Conservation (phyloP, 176 grass and related monocot species). For the Oryza glumipatula region DNA sequence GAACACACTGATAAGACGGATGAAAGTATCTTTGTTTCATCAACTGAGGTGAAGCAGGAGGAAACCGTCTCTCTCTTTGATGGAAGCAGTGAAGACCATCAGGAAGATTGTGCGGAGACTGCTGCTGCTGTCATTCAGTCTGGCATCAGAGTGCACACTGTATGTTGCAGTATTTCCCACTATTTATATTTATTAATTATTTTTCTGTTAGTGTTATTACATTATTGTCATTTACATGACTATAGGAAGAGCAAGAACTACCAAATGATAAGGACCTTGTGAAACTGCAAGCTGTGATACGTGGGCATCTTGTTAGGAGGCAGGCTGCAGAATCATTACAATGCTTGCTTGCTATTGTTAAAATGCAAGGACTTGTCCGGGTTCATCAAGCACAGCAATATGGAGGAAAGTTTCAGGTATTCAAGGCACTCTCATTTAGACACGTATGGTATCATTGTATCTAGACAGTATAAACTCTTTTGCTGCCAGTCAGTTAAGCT, state of each 20-base stretch:
- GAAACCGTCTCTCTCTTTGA: conserved; percentile 41
- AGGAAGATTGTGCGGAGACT: conserved; percentile 51
- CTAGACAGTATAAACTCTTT: conserved; percentile 9
- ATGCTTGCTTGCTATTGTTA: conserved; percentile 86
- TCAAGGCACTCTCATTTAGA: background rate
- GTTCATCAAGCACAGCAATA: conserved; percentile 51
- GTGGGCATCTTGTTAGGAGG: conserved; percentile 77
- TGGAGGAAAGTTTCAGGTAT: conserved; percentile 37
- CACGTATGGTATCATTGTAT: conserved; percentile 25
- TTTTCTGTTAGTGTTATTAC: conserved; percentile 24
- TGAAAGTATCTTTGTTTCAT: conserved; percentile 39
- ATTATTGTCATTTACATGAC: conserved; percentile 27
- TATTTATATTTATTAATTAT: conserved; percentile 33
- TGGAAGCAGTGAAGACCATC: conserved; percentile 21
- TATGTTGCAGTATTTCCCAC: conserved; percentile 46
- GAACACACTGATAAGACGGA: conserved; percentile 47
- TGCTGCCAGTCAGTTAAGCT: background rate
- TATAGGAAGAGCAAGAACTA: conserved; percentile 72
- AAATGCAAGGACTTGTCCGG: conserved; percentile 77
- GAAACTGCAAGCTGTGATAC: conserved; percentile 86
- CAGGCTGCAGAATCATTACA: conserved; percentile 75
- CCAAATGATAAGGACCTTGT: conserved; percentile 62
- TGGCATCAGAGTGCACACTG: conserved; percentile 63
- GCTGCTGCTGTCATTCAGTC: conserved; percentile 69
- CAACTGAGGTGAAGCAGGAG: conserved; percentile 47